Percentiles rank a stretch among this genome's conserved stretches.
Conservation (phyloP, 164 flowering plant species). For the Dillenia suffruticosa region DNA sequence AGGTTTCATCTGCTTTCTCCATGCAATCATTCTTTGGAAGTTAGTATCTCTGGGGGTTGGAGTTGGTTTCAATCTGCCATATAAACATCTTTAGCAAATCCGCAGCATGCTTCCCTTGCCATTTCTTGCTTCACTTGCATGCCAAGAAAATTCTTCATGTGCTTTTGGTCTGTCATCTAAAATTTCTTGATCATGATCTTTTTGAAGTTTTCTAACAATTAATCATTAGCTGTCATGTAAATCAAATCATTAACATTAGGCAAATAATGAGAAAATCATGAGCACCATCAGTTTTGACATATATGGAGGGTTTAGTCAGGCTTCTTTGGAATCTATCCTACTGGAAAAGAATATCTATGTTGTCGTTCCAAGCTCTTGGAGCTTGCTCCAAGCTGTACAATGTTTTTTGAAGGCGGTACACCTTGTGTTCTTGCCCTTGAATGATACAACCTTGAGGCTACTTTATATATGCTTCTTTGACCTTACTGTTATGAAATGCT, state of each 20-base stretch:
- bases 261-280: not conserved
- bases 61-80: no score
- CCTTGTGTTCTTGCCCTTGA: not conserved
- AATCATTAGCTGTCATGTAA: not conserved
- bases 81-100: no score
- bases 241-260: not conserved
- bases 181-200: not conserved
- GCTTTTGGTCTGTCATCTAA: not conserved
- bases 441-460: not conserved
- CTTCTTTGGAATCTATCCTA: not conserved
- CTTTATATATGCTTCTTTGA: not conserved
- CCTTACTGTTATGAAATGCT: conserved; percentile 1
- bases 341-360: not conserved
- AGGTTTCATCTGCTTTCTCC: no score
- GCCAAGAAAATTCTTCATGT: not conserved
- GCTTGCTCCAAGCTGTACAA: not conserved
- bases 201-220: not conserved
- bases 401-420: not conserved
- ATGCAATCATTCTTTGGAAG: no score
- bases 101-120: no score
- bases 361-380: conserved; percentile 2
- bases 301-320: not conserved
- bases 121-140: not conserved
- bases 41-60: no score
- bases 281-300: not conserved